phyloP scores from a whole-genome alignment of 129 eudicot species.

The Chrysanthemum lavandulifolium region DNA sequence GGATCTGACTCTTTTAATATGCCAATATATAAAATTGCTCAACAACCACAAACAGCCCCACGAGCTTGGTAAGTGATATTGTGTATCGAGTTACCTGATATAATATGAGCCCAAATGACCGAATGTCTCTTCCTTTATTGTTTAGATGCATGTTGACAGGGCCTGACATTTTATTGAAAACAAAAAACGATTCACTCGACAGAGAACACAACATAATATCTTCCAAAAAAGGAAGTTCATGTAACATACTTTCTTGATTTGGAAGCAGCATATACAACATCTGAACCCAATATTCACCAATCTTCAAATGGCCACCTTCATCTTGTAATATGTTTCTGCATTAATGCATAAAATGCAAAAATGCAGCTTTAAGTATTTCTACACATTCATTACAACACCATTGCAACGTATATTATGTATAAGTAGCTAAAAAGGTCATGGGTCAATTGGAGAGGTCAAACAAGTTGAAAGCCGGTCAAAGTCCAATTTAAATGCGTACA shows the following conservation, averaged over 20 bases:
- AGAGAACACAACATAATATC: neutral
- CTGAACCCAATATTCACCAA: conserved; percentile 75
- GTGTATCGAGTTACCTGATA: conserved; percentile 40
- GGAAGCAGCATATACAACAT: conserved; percentile 59
- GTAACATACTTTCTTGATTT: conserved; percentile 48
- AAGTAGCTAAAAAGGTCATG: too few relatives aligned
- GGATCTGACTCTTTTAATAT: too few relatives aligned
- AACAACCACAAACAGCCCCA: too few relatives aligned
- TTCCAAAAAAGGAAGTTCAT: neutral
- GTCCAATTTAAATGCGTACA: too few relatives aligned
- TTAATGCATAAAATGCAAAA: conserved; percentile 8
- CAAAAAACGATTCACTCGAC: conserved; percentile 24
- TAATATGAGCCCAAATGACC: conserved; percentile 49
- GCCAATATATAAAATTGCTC: too few relatives aligned
- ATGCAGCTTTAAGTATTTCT: conserved; percentile 11
- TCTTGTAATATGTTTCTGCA: conserved; percentile 64
- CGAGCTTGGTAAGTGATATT: too few relatives aligned
- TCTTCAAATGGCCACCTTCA: conserved; percentile 75
- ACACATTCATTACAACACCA: too few relatives aligned
- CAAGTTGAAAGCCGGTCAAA: too few relatives aligned
- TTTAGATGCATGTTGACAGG: conserved; percentile 19
- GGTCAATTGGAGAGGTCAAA: too few relatives aligned
- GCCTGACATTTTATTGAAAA: conserved; percentile 29
- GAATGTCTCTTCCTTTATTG: conserved; percentile 54
- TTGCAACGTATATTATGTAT: too few relatives aligned